Base-by-base conservation (phyloP, 345 rosid species). In the Dovyalis caffra region DNA sequence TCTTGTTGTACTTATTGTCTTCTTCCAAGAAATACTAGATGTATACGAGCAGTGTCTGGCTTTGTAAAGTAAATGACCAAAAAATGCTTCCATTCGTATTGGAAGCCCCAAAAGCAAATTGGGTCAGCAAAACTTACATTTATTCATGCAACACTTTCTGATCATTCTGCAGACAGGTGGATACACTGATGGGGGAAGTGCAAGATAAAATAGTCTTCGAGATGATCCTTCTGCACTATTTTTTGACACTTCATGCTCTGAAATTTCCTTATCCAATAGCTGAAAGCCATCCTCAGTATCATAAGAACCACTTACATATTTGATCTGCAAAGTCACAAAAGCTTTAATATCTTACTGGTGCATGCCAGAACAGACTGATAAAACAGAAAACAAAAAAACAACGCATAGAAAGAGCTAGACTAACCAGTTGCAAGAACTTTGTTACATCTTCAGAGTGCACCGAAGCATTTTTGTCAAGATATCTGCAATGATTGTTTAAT, bases 161-260 rank as follows among this genome's bases (percentile, higher is more conserved):
- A 95, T 93, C 99, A 95, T 93, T 88, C 81, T 90, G 95, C 89
- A 84, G 45, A 93, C 99, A 81, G 92, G 70, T 61, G 98, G 99
- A 84, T 95, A 95, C 20, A 95, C 93, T 34, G 99, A 91, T 3
- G 99, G 98, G 0, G 99, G 99, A 68, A 95, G 98, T 76, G 99
- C 99, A 70, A 93, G 81, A 77, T 95, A 95, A 83, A 95, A 95
- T 64, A 93, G 83, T 76, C 98, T 93, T 74, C 97, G 87, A 10
- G 94, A 90, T 77, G 93, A 87, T 62, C 91, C 98, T 82, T 93
- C 90, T 20, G 70, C 49, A 75, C 84, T 89, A 66, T 83, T 87
- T 76, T 82, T 95, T 2, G 93, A 87, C 26, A 78, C 38, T 83
- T 95, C 97, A 69, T 93, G 97, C 79, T 83, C 81, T 9, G 90